Evolutionary conservation across 2,329 filamentous ascomycete genomes (phyloP), one percentile per base, ranked within the genome.

Genomic region (Epichloe bromicola): DNA sequence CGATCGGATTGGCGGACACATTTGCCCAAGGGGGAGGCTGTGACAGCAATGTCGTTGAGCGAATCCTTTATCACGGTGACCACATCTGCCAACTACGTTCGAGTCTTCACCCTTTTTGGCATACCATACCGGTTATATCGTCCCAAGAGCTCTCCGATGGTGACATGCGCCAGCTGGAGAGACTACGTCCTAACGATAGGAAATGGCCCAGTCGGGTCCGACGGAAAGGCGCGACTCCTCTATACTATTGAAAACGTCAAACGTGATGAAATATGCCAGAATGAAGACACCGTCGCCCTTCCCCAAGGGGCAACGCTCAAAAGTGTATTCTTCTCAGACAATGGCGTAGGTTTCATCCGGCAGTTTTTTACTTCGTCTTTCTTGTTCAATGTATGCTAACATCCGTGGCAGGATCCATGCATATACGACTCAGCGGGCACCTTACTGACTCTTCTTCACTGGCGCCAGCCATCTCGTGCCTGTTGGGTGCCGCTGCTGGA

Each of bases 161-260:
- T 98, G 19, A 93, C 89, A 0, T 98, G 93, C 62, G 88, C 89
- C 1, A 91, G 88, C 59, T 97, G 88, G 87, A 79, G 85, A 57
- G 89, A 98, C 71, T 97, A 97, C 65, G 84, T 98, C n/a, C 78
- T 97, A 63, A 96, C 90, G 0, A 80, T 98, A 58, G 91, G 91
- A 50, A 98, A 98, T 60, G 94, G 94, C 0, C 82, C 93, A 0
- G 78, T 95, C 36, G 83, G 83, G 12, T 79, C 82, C 10, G 84
- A 93, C 62, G 91, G 93, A 17, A 79, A 75, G 51, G 82, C 88
- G 1, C 83, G 83, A 42, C 76, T 98, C 26, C 73, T 87, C 8
- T 98, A 97, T 70, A 90, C 87, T 0, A 91, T 98, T 60, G 88
- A 97, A 63, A 95, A 98, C 63, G 80, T 97, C 58, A 94, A 94